phyloP scores from a whole-genome alignment of 2,329 filamentous ascomycete species.

The Eurotiales sp. region DNA sequence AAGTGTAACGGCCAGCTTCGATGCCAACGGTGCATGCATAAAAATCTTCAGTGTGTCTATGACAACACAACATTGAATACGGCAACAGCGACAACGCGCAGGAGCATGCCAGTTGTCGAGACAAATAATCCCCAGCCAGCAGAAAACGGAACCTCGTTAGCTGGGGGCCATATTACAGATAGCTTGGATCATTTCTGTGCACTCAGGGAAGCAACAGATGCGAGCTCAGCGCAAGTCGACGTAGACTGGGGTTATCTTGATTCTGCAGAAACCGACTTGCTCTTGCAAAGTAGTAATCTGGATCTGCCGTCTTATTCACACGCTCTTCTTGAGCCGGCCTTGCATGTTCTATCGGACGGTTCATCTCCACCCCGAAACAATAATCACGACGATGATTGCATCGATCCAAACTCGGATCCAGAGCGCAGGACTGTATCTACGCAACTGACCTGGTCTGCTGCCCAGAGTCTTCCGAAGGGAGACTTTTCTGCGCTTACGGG shows the following conservation, averaged over 20 bases:
- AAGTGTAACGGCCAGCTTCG: conserved; percentile 4
- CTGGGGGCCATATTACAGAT: background rate
- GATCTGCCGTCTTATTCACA: background rate
- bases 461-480: background rate
- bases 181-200: background rate
- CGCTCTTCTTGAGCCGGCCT: background rate
- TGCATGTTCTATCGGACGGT: background rate
- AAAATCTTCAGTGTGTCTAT: conserved; percentile 1
- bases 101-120: background rate
- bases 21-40: conserved; percentile 1
- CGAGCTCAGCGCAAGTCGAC: background rate
- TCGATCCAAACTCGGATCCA: background rate
- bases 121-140: background rate
- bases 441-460: conserved; percentile 2
- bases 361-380: background rate
- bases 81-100: background rate
- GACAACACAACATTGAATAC: background rate
- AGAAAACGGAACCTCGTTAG: background rate
- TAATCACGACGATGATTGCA: background rate
- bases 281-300: background rate
- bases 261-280: background rate
- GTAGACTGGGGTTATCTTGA: background rate
- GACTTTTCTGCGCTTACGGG: background rate
- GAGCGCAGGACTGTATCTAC: too few species aligned
- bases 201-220: too few species aligned